phyloP scores from a whole-genome alignment of 495 filamentous ascomycete species.

The Talaromyces thailandensis region DNA sequence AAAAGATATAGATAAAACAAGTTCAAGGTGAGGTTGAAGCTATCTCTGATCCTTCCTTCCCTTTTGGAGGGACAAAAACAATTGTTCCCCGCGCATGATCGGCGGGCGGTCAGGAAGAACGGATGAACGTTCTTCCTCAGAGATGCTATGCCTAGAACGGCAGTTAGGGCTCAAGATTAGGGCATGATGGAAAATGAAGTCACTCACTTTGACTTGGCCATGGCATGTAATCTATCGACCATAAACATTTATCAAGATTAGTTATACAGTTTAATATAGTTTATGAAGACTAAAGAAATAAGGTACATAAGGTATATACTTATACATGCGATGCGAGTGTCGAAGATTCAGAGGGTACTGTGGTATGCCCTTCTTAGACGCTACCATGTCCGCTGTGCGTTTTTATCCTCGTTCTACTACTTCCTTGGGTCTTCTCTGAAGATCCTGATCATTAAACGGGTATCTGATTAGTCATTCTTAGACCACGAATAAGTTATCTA shows the following conservation, averaged over 20 bases:
- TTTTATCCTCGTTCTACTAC: too few species aligned
- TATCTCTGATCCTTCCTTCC: not conserved
- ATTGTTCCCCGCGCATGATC: constrained; percentile 7
- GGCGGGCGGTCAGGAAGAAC: constrained; percentile 1
- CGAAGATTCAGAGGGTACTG: too few species aligned
- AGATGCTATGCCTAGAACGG: not conserved
- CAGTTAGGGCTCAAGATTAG: constrained; percentile 3
- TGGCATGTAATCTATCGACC: too few species aligned
- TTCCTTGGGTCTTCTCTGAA: too few species aligned
- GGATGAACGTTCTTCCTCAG: constrained; percentile 1
- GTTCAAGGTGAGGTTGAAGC: not conserved
- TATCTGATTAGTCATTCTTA: not conserved
- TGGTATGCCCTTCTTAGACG: too few species aligned
- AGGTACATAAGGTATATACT: too few species aligned
- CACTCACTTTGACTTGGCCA: not conserved
- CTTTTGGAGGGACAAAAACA: not conserved
- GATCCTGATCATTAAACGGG: not conserved
- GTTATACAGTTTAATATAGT: too few species aligned
- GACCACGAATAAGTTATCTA: not conserved
- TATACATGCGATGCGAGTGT: too few species aligned
- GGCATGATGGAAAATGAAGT: constrained; percentile 3
- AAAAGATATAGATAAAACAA: not conserved
- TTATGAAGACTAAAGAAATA: too few species aligned
- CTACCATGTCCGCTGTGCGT: too few species aligned
- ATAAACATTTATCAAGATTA: too few species aligned